Evolutionary conservation across 768 basidiomycete genomes (phyloP).

Genomic region (Fibroporia radiculosa): DNA sequence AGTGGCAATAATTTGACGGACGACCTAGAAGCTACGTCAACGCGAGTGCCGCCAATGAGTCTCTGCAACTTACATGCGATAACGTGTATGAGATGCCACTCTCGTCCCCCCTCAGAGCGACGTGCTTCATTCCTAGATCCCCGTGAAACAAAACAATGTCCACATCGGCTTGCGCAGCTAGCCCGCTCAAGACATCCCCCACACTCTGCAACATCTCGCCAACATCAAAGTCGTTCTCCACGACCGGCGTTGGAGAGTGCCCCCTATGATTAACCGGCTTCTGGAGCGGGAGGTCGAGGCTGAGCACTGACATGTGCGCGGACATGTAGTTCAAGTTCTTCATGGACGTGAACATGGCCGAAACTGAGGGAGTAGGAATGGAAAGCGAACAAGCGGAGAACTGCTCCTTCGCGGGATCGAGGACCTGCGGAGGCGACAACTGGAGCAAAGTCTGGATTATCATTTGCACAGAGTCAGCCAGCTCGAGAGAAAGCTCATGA

Average conservation of each 20-base stretch:
- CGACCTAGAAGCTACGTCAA: slow-evolving; percentile 42
- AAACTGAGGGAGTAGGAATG: slow-evolving; percentile 81
- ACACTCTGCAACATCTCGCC: slow-evolving; percentile 86
- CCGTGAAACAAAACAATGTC: slow-evolving; percentile 89
- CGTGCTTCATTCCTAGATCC: slow-evolving; percentile 81
- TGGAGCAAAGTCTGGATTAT: slow-evolving; percentile 89
- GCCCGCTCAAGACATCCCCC: slow-evolving; percentile 80
- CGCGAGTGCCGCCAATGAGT: background rate
- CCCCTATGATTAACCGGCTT: slow-evolving; percentile 3
- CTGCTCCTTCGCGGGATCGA: slow-evolving; percentile 91
- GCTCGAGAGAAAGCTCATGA: slow-evolving; percentile 72
- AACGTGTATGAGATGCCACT: slow-evolving; percentile 75
- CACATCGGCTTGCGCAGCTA: slow-evolving; percentile 76
- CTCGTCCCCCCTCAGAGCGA: slow-evolving; percentile 80
- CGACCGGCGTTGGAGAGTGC: slow-evolving; percentile 1
- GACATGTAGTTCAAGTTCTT: slow-evolving; percentile 91
- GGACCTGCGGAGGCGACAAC: slow-evolving; percentile 80
- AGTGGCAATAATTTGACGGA: slow-evolving; percentile 73
- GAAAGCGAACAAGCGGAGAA: slow-evolving; percentile 84
- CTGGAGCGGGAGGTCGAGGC: slow-evolving; percentile 12
- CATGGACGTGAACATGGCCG: slow-evolving; percentile 85
- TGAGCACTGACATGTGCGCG: slow-evolving; percentile 65
- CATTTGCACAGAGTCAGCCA: slow-evolving; percentile 87
- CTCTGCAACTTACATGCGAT: slow-evolving; percentile 61
- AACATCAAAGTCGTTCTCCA: slow-evolving; percentile 67